phyloP scores from a whole-genome alignment of 257 asterid species.

The Nicotiana undulata region DNA sequence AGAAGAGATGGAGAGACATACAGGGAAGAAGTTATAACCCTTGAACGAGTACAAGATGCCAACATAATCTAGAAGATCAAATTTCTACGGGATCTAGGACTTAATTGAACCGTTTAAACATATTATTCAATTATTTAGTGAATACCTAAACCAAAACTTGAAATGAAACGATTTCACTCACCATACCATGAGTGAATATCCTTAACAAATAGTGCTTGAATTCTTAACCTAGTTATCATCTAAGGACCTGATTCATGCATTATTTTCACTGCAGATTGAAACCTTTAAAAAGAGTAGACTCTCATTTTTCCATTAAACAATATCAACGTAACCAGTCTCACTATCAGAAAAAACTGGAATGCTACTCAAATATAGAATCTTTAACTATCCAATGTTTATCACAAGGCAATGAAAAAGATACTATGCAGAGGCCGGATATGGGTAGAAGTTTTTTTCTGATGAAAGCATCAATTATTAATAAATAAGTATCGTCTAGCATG shows the following conservation, averaged over 20 bases:
- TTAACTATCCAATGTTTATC: background rate
- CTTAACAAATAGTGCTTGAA: background rate
- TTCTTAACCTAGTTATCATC: background rate
- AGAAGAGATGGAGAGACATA: slow-evolving; percentile 10
- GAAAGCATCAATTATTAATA: background rate
- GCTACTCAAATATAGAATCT: background rate
- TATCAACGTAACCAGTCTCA: background rate
- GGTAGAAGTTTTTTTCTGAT: background rate
- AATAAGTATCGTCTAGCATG: background rate
- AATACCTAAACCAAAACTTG: background rate
- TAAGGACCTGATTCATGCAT: background rate
- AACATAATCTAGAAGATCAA: background rate
- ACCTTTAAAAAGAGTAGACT: background rate
- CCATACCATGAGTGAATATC: background rate
- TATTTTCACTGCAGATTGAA: background rate
- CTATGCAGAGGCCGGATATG: background rate
- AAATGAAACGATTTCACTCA: background rate
- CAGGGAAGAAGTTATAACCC: background rate
- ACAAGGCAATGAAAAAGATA: background rate
- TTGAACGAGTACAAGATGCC: background rate
- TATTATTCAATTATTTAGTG: background rate
- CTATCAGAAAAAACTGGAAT: background rate
- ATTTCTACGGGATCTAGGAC: background rate
- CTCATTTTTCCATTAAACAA: background rate
- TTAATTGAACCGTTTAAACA: background rate